Base-by-base conservation (phyloP, 148 eudicot species). In the Silene latifolia region DNA sequence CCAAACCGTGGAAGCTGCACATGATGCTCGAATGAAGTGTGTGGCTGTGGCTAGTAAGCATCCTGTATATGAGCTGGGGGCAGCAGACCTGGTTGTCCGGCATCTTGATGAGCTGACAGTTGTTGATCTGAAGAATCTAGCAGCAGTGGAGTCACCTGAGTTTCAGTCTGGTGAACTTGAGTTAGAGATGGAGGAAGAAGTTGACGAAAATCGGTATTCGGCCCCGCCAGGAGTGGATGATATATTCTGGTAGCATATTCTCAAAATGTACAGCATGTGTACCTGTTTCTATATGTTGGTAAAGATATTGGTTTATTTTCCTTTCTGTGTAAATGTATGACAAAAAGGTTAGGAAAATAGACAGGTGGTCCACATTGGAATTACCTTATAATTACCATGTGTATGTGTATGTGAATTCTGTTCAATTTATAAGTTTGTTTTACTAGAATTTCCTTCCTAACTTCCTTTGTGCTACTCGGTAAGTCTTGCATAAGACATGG, bases 1-100 rank as follows among this genome's bases (percentile, higher is more conserved):
- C 77, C 89, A 27, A 32, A 95, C 96, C 0, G 91, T 95, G 42
- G 97, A 95, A 85, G 98, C 98, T 32, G 96, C 98, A 32, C 98
- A 90, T 62, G 98, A 95, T 69, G 98, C 91, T 0, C 80, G 85
- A 20, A 95, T 95, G 98, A 95, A 92, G 73, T 95, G 98, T 67
- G 93, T 95, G 9, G 98, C 98, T 11, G 97, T 95, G 73, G 98
- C 98, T 32, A 95, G 98, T 75, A 95, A 95, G 84, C 96, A 95
- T 72, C 97, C 92, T 15, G 86, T 88, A 4, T 95, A 92, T 75
- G 98, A 95, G 84, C 96, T 95, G 21, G 89, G 86, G 13, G 98
- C 98, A 1, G 98, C 98, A 0, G 97, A 95, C 63, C 58, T 90
- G 87, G 97, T 95, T 21, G 98, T 95, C 78, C 87, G 86, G 66